These are phyloP conservation scores for Cyberlindnera maclurae DNA, from an alignment of 805 yeast species.

Conservation along the genomic window DNA sequence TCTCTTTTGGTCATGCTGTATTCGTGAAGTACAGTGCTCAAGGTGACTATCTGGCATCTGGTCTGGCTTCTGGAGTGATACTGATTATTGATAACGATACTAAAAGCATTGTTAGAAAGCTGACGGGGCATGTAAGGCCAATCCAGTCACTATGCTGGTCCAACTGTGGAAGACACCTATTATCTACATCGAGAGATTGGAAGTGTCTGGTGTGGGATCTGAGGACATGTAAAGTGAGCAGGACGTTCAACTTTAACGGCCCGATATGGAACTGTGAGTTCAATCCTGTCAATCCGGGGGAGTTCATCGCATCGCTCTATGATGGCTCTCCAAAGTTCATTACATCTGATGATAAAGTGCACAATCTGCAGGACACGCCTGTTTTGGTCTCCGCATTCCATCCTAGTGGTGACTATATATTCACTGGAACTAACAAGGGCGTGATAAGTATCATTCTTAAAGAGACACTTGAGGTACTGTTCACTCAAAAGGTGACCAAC, in stretches of 20 bases:
- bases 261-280: slow-evolving; percentile 68
- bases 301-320: slow-evolving; percentile 56
- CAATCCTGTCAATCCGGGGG: slow-evolving; percentile 39
- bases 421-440: slow-evolving; percentile 80
- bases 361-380: slow-evolving; percentile 17
- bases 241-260: slow-evolving; percentile 48
- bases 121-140: slow-evolving; percentile 63
- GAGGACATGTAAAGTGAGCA: slow-evolving; percentile 30
- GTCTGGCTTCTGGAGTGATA: slow-evolving; percentile 66
- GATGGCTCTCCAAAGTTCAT: slow-evolving; percentile 57
- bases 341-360: slow-evolving; percentile 25
- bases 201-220: slow-evolving; percentile 76
- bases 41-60: slow-evolving; percentile 86
- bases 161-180: slow-evolving; percentile 54
- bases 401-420: slow-evolving; percentile 46
- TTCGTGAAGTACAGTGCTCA: slow-evolving; percentile 59
- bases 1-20: slow-evolving; percentile 61
- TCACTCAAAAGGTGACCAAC: slow-evolving; percentile 50
- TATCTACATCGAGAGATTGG: slow-evolving; percentile 81
- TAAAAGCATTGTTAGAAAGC: slow-evolving; percentile 43
- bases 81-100: slow-evolving; percentile 72
- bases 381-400: slow-evolving; percentile 35
- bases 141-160: slow-evolving; percentile 78
- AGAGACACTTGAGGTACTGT: slow-evolving; percentile 28
- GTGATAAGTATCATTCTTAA: slow-evolving; percentile 46